A percentile compares a stretch with the other conserved stretches of the same genome.
Conservation (phyloP, 306 rosid species). For the Castanea mollissima region DNA sequence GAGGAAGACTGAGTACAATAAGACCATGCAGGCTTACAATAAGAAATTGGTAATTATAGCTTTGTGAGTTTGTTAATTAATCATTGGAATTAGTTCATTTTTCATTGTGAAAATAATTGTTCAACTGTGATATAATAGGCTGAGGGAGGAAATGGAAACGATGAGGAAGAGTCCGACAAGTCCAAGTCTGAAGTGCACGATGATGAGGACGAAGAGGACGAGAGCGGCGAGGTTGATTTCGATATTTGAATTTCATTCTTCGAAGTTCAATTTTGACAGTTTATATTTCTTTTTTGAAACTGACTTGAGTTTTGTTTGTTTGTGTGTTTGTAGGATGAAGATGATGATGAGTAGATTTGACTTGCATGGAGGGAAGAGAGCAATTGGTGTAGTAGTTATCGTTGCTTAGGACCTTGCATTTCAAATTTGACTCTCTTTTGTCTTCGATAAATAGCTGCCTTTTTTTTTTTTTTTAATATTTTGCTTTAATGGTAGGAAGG, state of each 20-base stretch:
- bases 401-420: slow-evolving; percentile 34
- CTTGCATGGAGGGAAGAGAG: slow-evolving; percentile 3
- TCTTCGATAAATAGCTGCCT: slow-evolving; percentile 19
- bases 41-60: slow-evolving; percentile 42
- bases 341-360: slow-evolving; percentile 54
- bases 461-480: not conserved
- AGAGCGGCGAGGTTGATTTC: slow-evolving; percentile 40
- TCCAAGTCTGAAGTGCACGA: slow-evolving; percentile 86
- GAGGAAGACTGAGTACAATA: slow-evolving; percentile 65
- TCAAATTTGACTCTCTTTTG: slow-evolving; percentile 17
- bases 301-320: not conserved
- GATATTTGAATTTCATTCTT: not conserved
- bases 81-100: too few species aligned
- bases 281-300: not conserved
- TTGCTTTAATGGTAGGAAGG: not conserved
- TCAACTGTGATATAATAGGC: slow-evolving; percentile 32
- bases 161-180: slow-evolving; percentile 84
- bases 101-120: not conserved
- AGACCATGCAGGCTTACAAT: slow-evolving; percentile 53
- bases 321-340: slow-evolving; percentile 43
- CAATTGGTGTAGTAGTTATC: slow-evolving; percentile 16
- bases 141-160: slow-evolving; percentile 53
- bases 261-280: too few species aligned
- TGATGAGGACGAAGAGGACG: slow-evolving; percentile 73
- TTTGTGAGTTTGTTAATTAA: too few species aligned